Evolutionary conservation across 208 protist species (phyloP), one percentile per base, ranked within the genome.

Genomic region (Blastocrithidia nonstop): DNA sequence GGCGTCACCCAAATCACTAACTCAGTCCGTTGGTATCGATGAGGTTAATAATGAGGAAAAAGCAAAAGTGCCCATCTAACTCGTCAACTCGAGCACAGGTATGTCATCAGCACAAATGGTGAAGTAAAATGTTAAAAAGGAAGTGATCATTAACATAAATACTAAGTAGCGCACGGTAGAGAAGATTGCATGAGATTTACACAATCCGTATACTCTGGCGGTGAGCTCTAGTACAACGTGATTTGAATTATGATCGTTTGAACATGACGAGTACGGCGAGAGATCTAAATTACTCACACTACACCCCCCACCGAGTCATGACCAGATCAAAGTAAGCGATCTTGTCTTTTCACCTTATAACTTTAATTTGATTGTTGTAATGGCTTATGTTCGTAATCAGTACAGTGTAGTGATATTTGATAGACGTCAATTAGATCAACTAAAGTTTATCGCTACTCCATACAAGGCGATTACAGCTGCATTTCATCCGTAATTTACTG

Each of bases 161-260:
- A 76, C 71, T 20, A 65, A 61, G 7, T 66, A 72, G 35, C 48
- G 66, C 43, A 61, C 50, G 11, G 71, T 88, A 35, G 68, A 84
- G 41, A 72, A 73, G 26, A 82, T 92, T 27, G 70, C 68, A 13
- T 92, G 83, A 79, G 82, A 92, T 46, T 70, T 73, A 36, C 75
- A 92, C 48, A 66, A 80, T 25, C 60, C 68, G 17, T 86, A 92
- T 60, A 87, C 78, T n/a, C 64, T 92, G n/a, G 75, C 76, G 3
- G 66, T 88, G 15, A 78, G 57, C 24, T 79, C 71, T 6, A 43
- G 64, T 0, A 46, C 55, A 7, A 87, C 71, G 8, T 62, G 81
- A 52, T 92, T 92, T 57, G 78, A 92, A 57, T 44, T 92, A 26
- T 88, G 83, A 76, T 54, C 61, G 19, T 68, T 91, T 24, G 74